Conservation (phyloP, 345 rosid genomes). For the Bruguiera parviflora region DNA sequence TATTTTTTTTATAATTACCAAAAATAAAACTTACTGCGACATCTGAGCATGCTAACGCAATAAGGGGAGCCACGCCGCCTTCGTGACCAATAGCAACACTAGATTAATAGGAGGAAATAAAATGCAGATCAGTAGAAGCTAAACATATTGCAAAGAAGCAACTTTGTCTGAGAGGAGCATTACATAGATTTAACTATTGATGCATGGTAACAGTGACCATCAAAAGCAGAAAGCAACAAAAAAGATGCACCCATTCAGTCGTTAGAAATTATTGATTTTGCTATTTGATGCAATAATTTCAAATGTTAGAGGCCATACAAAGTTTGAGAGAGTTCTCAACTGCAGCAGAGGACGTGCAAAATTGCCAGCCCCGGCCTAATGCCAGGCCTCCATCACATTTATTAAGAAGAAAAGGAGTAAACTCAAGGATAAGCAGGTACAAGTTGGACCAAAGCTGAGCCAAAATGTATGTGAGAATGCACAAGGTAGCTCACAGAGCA, state of each 20-base stretch:
- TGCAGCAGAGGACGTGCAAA: background rate
- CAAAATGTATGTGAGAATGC: background rate
- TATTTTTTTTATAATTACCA: background rate
- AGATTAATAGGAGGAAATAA: conserved; percentile 9
- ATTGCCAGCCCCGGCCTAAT: background rate
- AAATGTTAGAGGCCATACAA: background rate
- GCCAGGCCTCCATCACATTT: background rate
- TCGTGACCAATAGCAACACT: conserved; percentile 44
- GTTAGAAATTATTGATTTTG: too few relatives aligned
- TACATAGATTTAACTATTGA: background rate
- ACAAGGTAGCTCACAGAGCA: background rate
- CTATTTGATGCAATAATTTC: too few relatives aligned
- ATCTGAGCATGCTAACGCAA: conserved; percentile 32
- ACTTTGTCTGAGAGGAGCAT: background rate
- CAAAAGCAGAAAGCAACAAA: background rate
- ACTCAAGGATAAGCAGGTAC: background rate
- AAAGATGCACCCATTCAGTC: background rate
- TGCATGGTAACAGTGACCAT: background rate
- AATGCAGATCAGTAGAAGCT: conserved; percentile 1
- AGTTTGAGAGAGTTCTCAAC: background rate
- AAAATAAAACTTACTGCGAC: conserved; percentile 24
- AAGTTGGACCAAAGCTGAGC: background rate
- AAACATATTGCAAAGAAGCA: conserved; percentile 7
- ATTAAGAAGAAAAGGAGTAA: background rate
- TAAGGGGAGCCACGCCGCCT: conserved; percentile 42